phyloP scores from a whole-genome alignment of 2,329 filamentous ascomycete species.

The Decorospora gaudefroyi region DNA sequence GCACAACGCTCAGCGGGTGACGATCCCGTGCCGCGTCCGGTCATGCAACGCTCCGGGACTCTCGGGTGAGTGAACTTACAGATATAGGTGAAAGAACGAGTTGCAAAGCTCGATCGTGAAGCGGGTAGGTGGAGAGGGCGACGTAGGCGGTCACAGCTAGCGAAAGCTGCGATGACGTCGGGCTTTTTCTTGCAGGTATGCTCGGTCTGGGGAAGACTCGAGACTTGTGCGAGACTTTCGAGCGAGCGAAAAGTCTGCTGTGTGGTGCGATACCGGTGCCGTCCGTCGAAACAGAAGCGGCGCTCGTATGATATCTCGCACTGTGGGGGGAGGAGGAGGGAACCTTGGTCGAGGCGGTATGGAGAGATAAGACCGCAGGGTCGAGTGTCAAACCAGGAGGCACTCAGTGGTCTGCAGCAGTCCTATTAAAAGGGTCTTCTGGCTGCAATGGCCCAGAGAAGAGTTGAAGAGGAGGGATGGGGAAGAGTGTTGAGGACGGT shows the following conservation, averaged over 20 bases:
- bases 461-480: slow-evolving; percentile 32
- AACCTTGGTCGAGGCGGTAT: slow-evolving; percentile 23
- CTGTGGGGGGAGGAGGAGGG: slow-evolving; percentile 29
- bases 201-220: slow-evolving; percentile 19
- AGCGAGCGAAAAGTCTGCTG: slow-evolving; percentile 20
- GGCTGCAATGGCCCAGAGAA: slow-evolving; percentile 44
- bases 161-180: slow-evolving; percentile 45
- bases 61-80: slow-evolving; percentile 15
- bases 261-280: slow-evolving; percentile 32
- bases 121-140: slow-evolving; percentile 8
- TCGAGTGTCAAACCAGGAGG: slow-evolving; percentile 19
- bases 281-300: slow-evolving; percentile 29
- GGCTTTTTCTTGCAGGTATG: slow-evolving; percentile 18
- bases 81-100: slow-evolving; percentile 25
- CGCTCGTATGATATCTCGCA: slow-evolving; percentile 18
- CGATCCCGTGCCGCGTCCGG: background rate
- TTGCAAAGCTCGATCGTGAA: slow-evolving; percentile 21
- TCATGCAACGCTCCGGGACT: background rate
- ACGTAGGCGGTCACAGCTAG: slow-evolving; percentile 31
- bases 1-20: slow-evolving; percentile 3
- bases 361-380: slow-evolving; percentile 21
- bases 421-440: slow-evolving; percentile 38
- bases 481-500: slow-evolving; percentile 43
- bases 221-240: slow-evolving; percentile 22
- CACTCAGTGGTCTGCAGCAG: slow-evolving; percentile 23